phyloP scores from a whole-genome alignment of 306 rosid species.

The Malus fusca region DNA sequence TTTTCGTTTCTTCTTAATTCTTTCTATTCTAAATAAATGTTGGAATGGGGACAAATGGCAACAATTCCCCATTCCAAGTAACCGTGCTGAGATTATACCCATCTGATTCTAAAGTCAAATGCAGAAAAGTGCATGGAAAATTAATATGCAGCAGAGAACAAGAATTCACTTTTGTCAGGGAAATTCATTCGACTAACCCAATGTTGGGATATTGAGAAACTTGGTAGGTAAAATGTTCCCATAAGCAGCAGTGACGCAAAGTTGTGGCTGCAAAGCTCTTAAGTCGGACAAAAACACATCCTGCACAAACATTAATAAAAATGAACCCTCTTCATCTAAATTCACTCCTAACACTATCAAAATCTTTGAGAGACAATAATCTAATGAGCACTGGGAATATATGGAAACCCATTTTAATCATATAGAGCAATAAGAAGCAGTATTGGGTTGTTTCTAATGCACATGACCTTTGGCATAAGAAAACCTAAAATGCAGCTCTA shows the following conservation, averaged over 20 bases:
- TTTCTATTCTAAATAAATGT: neutral
- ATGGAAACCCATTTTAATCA: neutral
- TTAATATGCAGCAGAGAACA: neutral
- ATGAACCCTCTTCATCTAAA: neutral
- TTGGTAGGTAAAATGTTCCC: constrained; percentile 53
- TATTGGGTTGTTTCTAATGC: neutral
- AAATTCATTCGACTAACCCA: constrained; percentile 38
- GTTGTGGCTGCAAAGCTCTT: constrained; percentile 65
- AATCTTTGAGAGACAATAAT: neutral
- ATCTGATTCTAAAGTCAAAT: neutral
- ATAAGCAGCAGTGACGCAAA: constrained; percentile 61
- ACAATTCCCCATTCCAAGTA: neutral
- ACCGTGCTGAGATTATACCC: neutral
- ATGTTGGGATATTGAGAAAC: constrained; percentile 43
- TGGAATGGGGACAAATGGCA: neutral
- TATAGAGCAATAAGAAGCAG: neutral
- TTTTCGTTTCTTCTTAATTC: neutral
- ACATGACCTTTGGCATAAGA: neutral
- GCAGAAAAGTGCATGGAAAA: neutral
- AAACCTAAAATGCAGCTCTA: neutral
- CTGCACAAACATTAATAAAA: constrained; percentile 28
- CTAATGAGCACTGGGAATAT: neutral
- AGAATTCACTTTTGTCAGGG: neutral
- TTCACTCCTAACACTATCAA: neutral
- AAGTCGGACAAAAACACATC: constrained; percentile 63